Base-by-base conservation (phyloP, 768 basidiomycete species). In the Trametes maxima region DNA sequence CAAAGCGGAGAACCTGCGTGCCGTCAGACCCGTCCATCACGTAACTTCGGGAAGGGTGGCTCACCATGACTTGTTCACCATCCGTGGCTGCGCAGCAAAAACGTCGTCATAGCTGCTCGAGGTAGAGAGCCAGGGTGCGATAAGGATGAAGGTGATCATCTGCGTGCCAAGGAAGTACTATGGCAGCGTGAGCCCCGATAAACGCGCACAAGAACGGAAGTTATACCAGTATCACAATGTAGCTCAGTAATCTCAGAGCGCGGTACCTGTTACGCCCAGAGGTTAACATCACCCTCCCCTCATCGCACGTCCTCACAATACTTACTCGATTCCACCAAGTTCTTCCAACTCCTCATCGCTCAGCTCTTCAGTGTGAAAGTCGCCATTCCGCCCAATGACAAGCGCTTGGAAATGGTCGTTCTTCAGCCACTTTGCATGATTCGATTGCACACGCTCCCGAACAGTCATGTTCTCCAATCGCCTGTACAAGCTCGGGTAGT, bases 321-420 rank as follows among this genome's bases (percentile, higher is more conserved):
- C 64, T 71, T 87, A 92, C 74, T 94, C 92, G 22, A 89, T 83
- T 0, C 90, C 90, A 3, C 90, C 90, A 17, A 94, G 73, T 63
- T 86, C 80, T 68, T 91, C 89, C 57, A 89, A 69, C 69, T 92
- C 81, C 19, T 89, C 87, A 63, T 85, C 80, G 3, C 81, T 82
- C 68, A 94, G 70, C 62, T 71, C 79, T 35, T 82, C 82, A 13
- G 77, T 80, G 42, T 75, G 72, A 63, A 86, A 83, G 62, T 82
- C 76, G 6, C 83, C 86, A 67, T 89, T 90, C 19, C 86, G 74
- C 4, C 85, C 83, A 5, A 86, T 81, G 12, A 80, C 72, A 2
- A 89, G 69, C 4, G 72, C 74, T 43, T 72, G 71, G 47, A 80
- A 72, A 14, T 58, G 53, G 50, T 65, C 68, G 17, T 36, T 55